Evolutionary conservation across 768 basidiomycete genomes (phyloP).

Genomic region (Clavulina sp.): DNA sequence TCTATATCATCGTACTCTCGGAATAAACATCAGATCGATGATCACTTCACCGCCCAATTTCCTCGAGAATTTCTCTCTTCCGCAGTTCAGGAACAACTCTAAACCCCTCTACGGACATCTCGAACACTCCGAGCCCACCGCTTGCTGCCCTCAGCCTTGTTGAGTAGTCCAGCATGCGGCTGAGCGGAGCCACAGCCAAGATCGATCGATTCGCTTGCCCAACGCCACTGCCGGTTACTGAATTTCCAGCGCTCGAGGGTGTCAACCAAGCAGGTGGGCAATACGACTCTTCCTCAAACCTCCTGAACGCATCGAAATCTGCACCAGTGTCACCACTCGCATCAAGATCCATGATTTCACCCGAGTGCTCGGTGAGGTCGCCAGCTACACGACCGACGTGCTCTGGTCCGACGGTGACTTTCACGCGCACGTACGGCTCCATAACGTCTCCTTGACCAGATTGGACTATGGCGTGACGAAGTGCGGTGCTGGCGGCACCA

Average conservation of each 20-base stretch:
- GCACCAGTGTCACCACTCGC: slow-evolving; percentile 10
- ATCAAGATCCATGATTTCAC: slow-evolving; percentile 60
- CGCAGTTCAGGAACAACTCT: slow-evolving; percentile 39
- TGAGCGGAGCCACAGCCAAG: slow-evolving; percentile 57
- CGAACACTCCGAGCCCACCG: slow-evolving; percentile 67
- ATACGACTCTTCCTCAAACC: slow-evolving; percentile 29
- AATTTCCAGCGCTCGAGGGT: slow-evolving; percentile 33
- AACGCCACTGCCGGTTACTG: slow-evolving; percentile 16
- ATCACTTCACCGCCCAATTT: slow-evolving; percentile 62
- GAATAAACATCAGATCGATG: no score
- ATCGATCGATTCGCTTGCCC: slow-evolving; percentile 36
- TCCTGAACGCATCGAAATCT: background rate
- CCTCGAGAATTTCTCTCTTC: slow-evolving; percentile 53
- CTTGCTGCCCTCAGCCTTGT: slow-evolving; percentile 61
- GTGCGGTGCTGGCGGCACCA: slow-evolving; percentile 38
- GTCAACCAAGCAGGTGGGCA: slow-evolving; percentile 61
- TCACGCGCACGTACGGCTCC: slow-evolving; percentile 61
- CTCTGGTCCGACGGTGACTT: slow-evolving; percentile 47
- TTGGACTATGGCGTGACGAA: slow-evolving; percentile 42
- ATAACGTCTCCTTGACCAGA: slow-evolving; percentile 56
- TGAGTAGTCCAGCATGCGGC: slow-evolving; percentile 65
- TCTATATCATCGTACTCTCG: no score
- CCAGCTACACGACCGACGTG: slow-evolving; percentile 61
- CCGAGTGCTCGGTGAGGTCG: slow-evolving; percentile 68
- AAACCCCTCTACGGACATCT: slow-evolving; percentile 67